Evolutionary conservation across 2,329 filamentous ascomycete genomes (phyloP), one percentile per base, ranked within the genome.

Genomic region (Beauveria scarabaeidicola): DNA sequence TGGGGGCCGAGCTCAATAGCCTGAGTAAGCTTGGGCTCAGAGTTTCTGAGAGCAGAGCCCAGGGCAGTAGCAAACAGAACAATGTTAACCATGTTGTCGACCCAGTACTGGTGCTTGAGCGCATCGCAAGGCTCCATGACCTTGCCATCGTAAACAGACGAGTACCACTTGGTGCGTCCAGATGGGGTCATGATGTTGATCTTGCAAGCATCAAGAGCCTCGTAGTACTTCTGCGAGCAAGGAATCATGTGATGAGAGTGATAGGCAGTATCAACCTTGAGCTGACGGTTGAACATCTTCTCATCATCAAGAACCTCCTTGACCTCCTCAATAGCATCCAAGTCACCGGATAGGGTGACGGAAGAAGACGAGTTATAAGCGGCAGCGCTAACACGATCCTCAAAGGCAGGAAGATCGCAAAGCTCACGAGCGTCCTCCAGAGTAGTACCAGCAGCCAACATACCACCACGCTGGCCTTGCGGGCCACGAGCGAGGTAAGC

Each of bases 1-100:
- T 80, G 78, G 0, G 78, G 77, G 0, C 78, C 78, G 7, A 81
- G 64, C 64, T 81, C 78, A n/a, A 80, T 64, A 23, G 78, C 69
- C 23, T 52, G 65, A 19, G 50, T 65, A 58, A 41, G 63, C 56
- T 61, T 59, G 15, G 38, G 54, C 38, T 63, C 61, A 36, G 54
- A 55, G 23, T 44, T 63, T 17, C 15, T 54, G 9, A 62, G 61
- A 44, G 58, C 62, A 13, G 63, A 61, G 36, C 58, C 54, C 10
- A 73, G 43, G 25, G 68, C 69, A 25, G 67, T 59, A 17, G 64
- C 65, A 62, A 76, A 77, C 2, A 69, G 63, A 3, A 77, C 73
- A 9, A 72, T 60, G 2, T 65, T 64, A 0, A 66, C 58, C 64
- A 77, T 66, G 59, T 77, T 77, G 19, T 69, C 63, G 1, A 67